phyloP scores from a whole-genome alignment of 106 monocot genomes.

The Alisma plantagoaquatica region DNA sequence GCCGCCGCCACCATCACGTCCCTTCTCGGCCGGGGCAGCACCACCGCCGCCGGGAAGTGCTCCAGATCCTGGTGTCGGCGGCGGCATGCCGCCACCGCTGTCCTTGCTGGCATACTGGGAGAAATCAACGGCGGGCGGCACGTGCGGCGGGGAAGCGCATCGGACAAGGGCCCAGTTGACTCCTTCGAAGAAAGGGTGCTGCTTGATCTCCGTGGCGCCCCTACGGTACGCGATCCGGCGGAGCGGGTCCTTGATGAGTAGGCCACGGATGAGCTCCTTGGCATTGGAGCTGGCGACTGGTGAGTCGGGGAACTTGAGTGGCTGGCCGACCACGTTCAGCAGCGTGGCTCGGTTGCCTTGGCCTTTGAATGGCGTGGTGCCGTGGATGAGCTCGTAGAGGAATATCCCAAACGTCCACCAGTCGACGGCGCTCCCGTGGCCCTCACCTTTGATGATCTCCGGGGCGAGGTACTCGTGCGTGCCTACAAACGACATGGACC shows the following conservation, averaged over 20 bases:
- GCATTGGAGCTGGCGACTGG: slow-evolving; percentile 8
- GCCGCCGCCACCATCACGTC: background rate
- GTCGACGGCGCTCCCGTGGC: slow-evolving; percentile 20
- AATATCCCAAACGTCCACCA: slow-evolving; percentile 28
- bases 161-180: slow-evolving; percentile 21
- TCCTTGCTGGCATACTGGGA: slow-evolving; percentile 3
- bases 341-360: slow-evolving; percentile 14
- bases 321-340: slow-evolving; percentile 19
- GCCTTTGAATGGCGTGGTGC: slow-evolving; percentile 19
- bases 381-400: slow-evolving; percentile 18
- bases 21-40: background rate
- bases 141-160: slow-evolving; percentile 13
- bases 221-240: slow-evolving; percentile 16
- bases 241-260: slow-evolving; percentile 21
- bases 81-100: too few relatives aligned
- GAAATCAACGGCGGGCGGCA: slow-evolving; percentile 13
- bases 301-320: slow-evolving; percentile 15
- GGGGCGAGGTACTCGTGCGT: slow-evolving; percentile 25
- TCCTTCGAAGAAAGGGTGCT: slow-evolving; percentile 24
- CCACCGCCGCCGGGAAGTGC: background rate
- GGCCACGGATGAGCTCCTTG: slow-evolving; percentile 13
- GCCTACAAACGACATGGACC: slow-evolving; percentile 27
- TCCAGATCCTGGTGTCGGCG: background rate
- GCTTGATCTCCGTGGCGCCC: slow-evolving; percentile 24
- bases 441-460: slow-evolving; percentile 21